Evolutionary conservation across 345 rosid genomes (phyloP).

Genomic region (Ceriops decandra): DNA sequence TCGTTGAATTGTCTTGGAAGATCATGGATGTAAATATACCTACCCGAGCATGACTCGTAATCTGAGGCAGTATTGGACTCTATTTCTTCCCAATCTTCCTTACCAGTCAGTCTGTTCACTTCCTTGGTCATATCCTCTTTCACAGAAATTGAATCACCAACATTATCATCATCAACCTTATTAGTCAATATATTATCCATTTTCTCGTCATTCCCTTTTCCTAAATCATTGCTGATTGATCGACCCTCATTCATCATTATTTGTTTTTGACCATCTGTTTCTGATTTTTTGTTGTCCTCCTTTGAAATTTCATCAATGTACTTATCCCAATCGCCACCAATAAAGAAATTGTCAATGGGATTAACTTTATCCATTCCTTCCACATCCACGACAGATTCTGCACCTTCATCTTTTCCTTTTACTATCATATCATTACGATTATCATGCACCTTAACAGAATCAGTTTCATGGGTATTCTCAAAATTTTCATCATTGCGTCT

Average conservation of each 20-base stretch:
- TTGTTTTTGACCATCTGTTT: neutral
- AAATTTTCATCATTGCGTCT: conserved; percentile 12
- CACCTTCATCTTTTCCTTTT: neutral
- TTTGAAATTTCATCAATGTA: conserved; percentile 11
- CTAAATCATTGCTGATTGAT: conserved; percentile 15
- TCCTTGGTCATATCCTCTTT: neutral
- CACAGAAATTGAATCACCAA: conserved; percentile 7
- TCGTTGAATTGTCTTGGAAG: conserved; percentile 60
- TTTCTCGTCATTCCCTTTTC: conserved; percentile 16
- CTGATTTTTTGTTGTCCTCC: neutral
- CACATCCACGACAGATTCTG: neutral
- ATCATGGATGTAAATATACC: conserved; percentile 51
- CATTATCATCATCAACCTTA: neutral
- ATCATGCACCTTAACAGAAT: conserved; percentile 13
- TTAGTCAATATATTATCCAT: neutral
- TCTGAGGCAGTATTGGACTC: conserved; percentile 12
- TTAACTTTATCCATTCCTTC: neutral
- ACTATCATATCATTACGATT: neutral
- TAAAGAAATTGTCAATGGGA: conserved; percentile 18
- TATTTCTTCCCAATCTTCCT: neutral
- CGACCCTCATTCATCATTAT: conserved; percentile 18
- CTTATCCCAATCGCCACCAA: conserved; percentile 21
- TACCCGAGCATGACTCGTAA: conserved; percentile 41
- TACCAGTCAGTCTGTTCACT: neutral
- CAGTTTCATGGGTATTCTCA: conserved; percentile 14